Conservation (phyloP, 2,329 filamentous ascomycete genomes). For the Botryotinia convoluta region DNA sequence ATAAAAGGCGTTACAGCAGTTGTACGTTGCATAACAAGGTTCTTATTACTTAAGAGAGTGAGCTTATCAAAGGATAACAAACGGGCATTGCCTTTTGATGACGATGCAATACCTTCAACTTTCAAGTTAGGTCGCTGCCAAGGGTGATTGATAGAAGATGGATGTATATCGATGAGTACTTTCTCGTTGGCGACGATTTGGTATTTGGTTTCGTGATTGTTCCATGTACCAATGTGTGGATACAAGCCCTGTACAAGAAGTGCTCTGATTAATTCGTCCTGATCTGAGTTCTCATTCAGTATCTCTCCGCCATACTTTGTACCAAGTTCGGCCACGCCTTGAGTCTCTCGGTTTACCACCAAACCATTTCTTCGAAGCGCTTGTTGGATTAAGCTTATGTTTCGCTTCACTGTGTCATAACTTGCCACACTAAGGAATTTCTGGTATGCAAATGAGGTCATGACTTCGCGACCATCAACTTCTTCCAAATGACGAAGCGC, state of each 20-base stretch:
- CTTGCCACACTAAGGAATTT: conserved; percentile 36
- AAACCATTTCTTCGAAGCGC: conserved; percentile 2
- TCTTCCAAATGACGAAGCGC: conserved; percentile 39
- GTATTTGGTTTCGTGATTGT: neutral
- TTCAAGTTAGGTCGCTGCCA: neutral
- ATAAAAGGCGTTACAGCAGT: conserved; percentile 20
- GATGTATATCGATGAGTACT: neutral
- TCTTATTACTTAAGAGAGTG: neutral
- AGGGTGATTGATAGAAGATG: conserved; percentile 16
- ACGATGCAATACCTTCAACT: neutral
- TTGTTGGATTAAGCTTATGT: neutral
- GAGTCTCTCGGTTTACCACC: neutral
- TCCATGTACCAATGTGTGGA: conserved; percentile 43
- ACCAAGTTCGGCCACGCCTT: conserved; percentile 11
- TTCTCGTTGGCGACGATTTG: neutral
- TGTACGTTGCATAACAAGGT: conserved; percentile 13
- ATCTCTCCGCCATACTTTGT: conserved; percentile 35
- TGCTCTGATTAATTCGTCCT: conserved; percentile 45
- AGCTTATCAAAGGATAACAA: neutral
- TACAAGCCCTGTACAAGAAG: conserved; percentile 46
- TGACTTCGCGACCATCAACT: neutral
- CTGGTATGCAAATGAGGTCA: conserved; percentile 18
- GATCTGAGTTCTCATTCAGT: conserved; percentile 47
- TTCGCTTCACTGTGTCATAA: neutral
- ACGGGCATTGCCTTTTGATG: neutral